phyloP scores from a whole-genome alignment of 805 yeast genomes.

The Kodamaea fukazawae region DNA sequence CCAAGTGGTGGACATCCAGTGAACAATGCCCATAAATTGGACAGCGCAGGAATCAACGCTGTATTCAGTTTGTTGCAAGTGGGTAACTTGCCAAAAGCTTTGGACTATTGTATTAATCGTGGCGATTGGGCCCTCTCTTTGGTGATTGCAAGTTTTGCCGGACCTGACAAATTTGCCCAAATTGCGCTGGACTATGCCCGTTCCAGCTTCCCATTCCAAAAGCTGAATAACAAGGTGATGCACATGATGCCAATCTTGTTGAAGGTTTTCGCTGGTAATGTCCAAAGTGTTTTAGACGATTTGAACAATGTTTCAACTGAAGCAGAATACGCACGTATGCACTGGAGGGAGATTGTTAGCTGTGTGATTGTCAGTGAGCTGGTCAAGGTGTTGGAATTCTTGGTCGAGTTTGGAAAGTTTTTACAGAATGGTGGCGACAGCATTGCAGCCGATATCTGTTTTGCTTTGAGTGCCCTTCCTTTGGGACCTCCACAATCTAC shows the following conservation, averaged over 20 bases:
- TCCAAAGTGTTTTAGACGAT: slow-evolving; percentile 50
- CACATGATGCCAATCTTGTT: slow-evolving; percentile 55
- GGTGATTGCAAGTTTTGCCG: slow-evolving; percentile 62
- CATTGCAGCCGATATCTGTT: slow-evolving; percentile 44
- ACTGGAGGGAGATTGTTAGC: slow-evolving; percentile 50
- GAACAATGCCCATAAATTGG: slow-evolving; percentile 44
- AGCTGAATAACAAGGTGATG: slow-evolving; percentile 37
- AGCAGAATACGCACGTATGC: slow-evolving; percentile 47
- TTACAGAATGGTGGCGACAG: slow-evolving; percentile 28
- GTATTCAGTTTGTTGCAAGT: slow-evolving; percentile 43
- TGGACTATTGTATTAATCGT: slow-evolving; percentile 56
- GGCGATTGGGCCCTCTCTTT: slow-evolving; percentile 79
- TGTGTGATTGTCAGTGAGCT: slow-evolving; percentile 36
- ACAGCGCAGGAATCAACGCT: slow-evolving; percentile 31
- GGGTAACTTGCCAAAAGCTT: slow-evolving; percentile 68
- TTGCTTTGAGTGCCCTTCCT: slow-evolving; percentile 46
- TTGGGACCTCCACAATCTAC: slow-evolving; percentile 19
- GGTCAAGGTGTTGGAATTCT: slow-evolving; percentile 34
- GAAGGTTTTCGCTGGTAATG: slow-evolving; percentile 63
- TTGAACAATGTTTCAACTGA: slow-evolving; percentile 41
- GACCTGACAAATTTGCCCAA: slow-evolving; percentile 57
- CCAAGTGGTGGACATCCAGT: slow-evolving; percentile 12
- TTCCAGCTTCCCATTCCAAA: slow-evolving; percentile 42
- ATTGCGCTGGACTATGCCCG: slow-evolving; percentile 58
- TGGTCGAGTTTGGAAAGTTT: slow-evolving; percentile 51